Conservation (phyloP, 1,284 basidiomycete genomes). For the Ustilago bromivora region DNA sequence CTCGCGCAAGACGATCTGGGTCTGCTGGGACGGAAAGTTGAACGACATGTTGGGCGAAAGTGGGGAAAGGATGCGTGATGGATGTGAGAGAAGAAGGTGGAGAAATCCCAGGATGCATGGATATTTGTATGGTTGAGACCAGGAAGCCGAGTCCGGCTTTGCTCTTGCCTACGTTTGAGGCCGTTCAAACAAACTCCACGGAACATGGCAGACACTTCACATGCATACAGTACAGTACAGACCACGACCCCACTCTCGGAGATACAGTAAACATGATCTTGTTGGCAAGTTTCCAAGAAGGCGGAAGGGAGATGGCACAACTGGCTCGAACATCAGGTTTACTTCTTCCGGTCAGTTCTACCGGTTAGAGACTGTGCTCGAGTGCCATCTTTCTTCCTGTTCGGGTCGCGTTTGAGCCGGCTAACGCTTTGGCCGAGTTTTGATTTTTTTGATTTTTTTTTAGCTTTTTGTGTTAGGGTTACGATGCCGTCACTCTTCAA, state of each 20-base stretch:
- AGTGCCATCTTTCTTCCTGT: not conserved
- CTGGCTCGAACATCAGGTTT: conserved; percentile 6
- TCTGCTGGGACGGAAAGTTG: conserved; percentile 40
- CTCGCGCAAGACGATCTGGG: conserved; percentile 64
- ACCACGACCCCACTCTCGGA: conserved; percentile 3
- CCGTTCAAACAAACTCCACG: conserved; percentile 6
- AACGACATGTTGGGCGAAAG: conserved; percentile 30
- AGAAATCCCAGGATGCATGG: not conserved
- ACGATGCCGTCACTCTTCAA: not conserved
- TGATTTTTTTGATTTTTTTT: not conserved
- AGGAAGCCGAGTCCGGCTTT: conserved; percentile 8
- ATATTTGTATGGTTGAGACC: not conserved
- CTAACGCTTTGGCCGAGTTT: not conserved
- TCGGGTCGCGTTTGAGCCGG: conserved; percentile 3
- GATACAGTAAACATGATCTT: conserved; percentile 11
- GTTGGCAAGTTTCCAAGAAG: not conserved
- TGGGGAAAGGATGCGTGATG: not conserved
- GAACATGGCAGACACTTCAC: not conserved
- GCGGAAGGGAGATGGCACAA: not conserved
- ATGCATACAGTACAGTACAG: not conserved
- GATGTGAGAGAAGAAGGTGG: conserved; percentile 5
- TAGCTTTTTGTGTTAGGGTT: no score
- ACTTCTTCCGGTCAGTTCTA: not conserved
- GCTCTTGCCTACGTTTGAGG: conserved; percentile 1
- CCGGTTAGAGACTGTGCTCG: not conserved